Conservation (phyloP, 108 stramenopile species). For the Fistulifera solaris region DNA sequence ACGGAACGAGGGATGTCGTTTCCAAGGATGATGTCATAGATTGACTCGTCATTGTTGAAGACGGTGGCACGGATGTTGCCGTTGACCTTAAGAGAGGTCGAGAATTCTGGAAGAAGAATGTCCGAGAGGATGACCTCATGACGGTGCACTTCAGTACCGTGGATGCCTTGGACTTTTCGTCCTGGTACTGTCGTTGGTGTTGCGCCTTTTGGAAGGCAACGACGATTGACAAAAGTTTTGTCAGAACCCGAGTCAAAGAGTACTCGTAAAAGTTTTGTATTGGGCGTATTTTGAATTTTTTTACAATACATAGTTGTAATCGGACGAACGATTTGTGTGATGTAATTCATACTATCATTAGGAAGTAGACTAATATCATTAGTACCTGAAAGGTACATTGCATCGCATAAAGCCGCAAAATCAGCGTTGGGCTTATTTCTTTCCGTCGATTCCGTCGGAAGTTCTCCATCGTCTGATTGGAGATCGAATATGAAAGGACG, state of each 20-base stretch:
- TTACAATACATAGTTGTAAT: neutral
- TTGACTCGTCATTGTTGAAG: neutral
- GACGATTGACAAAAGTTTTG: constrained; percentile 9
- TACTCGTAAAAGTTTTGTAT: constrained; percentile 14
- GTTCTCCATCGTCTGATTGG: no score
- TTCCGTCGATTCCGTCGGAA: no score
- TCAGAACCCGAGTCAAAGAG: constrained; percentile 14
- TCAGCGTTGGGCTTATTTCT: no score
- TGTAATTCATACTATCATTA: neutral
- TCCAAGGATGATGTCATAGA: constrained; percentile 1
- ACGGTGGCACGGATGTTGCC: neutral
- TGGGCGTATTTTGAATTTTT: constrained; percentile 7
- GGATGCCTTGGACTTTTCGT: no score
- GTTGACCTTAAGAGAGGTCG: constrained; percentile 6
- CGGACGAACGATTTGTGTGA: neutral
- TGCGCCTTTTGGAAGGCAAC: constrained; percentile 6
- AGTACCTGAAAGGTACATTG: no score
- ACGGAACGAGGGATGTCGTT: neutral
- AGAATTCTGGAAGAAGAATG: constrained; percentile 21
- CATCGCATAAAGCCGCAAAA: no score
- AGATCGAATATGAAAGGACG: no score
- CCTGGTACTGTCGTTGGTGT: neutral
- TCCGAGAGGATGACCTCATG: constrained; percentile 12
- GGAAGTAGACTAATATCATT: no score
- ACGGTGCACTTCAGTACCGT: no score